Percentiles rank a stretch among this genome's conserved stretches.
phyloP scores from a whole-genome alignment of 352 stramenopile species.

The Phytophthora litchii region DNA sequence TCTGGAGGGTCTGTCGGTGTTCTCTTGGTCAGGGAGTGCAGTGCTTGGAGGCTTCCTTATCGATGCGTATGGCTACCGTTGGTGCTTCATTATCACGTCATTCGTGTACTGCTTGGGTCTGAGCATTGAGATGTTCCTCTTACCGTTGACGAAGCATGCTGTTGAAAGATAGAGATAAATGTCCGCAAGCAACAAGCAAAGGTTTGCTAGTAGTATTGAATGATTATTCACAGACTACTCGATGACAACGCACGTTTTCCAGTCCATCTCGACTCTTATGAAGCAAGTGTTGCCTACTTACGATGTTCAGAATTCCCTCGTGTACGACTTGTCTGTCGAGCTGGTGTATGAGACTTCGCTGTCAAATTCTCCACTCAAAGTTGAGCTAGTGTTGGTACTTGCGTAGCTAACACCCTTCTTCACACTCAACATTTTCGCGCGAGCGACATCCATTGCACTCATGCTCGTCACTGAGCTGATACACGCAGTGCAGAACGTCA shows the following conservation, averaged over 20 bases:
- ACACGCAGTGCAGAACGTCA: slow-evolving; percentile 39
- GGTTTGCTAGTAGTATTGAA: slow-evolving; percentile 9
- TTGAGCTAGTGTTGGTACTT: slow-evolving; percentile 10
- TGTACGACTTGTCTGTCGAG: neutral
- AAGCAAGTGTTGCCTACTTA: too few relatives aligned
- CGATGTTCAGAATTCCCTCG: neutral
- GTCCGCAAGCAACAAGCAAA: slow-evolving; percentile 6
- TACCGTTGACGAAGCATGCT: slow-evolving; percentile 67
- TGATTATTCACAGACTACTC: neutral
- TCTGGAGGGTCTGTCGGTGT: slow-evolving; percentile 74
- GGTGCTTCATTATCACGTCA: slow-evolving; percentile 83
- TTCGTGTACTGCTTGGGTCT: slow-evolving; percentile 68
- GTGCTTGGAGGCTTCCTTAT: slow-evolving; percentile 80
- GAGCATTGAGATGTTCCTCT: slow-evolving; percentile 57
- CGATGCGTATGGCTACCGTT: slow-evolving; percentile 77
- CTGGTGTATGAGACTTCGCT: slow-evolving; percentile 17
- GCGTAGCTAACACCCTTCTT: slow-evolving; percentile 12
- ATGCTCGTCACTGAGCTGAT: slow-evolving; percentile 21
- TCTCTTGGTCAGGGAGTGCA: slow-evolving; percentile 82
- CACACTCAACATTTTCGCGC: slow-evolving; percentile 13
- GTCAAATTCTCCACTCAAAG: slow-evolving; percentile 4
- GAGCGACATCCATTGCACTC: slow-evolving; percentile 14
- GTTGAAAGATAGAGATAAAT: slow-evolving; percentile 43
- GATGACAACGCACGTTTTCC: neutral
- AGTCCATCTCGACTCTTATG: too few relatives aligned